Percentiles rank a stretch among this genome's conserved stretches.
These are phyloP conservation scores for Penstemon davidsonii DNA, from an alignment of 257 asterid genomes.

Conservation along the genomic window DNA sequence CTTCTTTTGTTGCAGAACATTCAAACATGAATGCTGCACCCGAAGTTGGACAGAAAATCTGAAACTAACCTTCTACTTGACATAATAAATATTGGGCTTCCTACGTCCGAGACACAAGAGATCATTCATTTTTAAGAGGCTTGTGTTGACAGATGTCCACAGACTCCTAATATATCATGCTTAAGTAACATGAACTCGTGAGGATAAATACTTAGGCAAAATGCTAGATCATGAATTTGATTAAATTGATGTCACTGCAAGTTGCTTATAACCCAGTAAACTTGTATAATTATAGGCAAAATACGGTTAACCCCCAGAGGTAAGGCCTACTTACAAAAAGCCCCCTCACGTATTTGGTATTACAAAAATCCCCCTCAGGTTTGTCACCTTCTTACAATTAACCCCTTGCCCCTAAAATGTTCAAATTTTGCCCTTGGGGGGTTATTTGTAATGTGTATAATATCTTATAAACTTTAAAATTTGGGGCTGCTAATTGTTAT, in stretches of 20 bases:
- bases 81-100: constrained; percentile 3
- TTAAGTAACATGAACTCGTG: background rate
- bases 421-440: too few species aligned
- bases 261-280: background rate
- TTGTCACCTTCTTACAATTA: too few species aligned
- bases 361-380: too few species aligned
- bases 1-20: background rate
- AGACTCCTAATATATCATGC: background rate
- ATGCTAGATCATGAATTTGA: background rate
- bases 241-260: background rate
- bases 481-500: too few species aligned
- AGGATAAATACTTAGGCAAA: too few species aligned
- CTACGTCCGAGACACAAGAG: background rate
- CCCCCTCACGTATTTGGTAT: too few species aligned
- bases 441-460: too few species aligned
- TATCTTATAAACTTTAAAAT: too few species aligned
- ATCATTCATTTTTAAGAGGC: constrained; percentile 7
- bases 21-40: background rate
- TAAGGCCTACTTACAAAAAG: too few species aligned
- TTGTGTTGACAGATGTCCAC: background rate
- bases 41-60: background rate
- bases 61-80: background rate
- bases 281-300: too few species aligned
- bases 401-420: too few species aligned
- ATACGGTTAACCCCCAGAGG: too few species aligned